A percentile compares a stretch with the other conserved stretches of the same genome.
Evolutionary conservation across 192 early-diverging fungal species (phyloP).

Genomic region (Podila horticola): DNA sequence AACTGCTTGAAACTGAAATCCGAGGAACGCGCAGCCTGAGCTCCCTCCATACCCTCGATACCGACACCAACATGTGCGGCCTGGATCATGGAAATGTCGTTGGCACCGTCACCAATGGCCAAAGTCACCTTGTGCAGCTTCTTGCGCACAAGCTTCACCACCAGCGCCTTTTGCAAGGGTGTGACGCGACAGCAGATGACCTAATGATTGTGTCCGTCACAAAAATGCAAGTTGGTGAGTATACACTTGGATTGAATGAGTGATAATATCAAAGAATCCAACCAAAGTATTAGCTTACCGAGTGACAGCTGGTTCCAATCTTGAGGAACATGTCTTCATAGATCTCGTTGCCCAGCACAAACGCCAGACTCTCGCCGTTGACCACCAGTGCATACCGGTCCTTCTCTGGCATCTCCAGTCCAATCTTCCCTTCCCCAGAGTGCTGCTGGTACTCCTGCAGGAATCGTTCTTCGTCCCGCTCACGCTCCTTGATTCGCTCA

Average conservation of each 20-base stretch:
- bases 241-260: background rate
- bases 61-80: slow-evolving; percentile 96
- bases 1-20: slow-evolving; percentile 98
- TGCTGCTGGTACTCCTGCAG: slow-evolving; percentile 35
- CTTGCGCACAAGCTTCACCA: slow-evolving; percentile 95
- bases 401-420: slow-evolving; percentile 20
- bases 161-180: slow-evolving; percentile 95
- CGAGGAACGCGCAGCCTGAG: slow-evolving; percentile 92
- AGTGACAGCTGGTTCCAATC: slow-evolving; percentile 72
- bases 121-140: slow-evolving; percentile 84
- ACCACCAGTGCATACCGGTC: slow-evolving; percentile 86
- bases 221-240: background rate
- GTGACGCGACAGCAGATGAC: slow-evolving; percentile 98
- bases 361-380: slow-evolving; percentile 90
- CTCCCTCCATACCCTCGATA: slow-evolving; percentile 93
- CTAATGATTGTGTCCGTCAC: background rate
- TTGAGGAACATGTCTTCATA: slow-evolving; percentile 70
- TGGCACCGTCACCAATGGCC: slow-evolving; percentile 97
- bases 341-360: slow-evolving; percentile 86
- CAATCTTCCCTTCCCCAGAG: background rate
- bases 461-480: slow-evolving; percentile 39
- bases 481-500: slow-evolving; percentile 47
- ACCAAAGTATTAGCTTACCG: slow-evolving; percentile 66
- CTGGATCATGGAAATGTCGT: slow-evolving; percentile 98
- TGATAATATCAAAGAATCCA: background rate